Evolutionary conservation across 2,329 filamentous ascomycete genomes (phyloP), one percentile per base, ranked within the genome.

Genomic region (Cadophora luteo-olivacea): DNA sequence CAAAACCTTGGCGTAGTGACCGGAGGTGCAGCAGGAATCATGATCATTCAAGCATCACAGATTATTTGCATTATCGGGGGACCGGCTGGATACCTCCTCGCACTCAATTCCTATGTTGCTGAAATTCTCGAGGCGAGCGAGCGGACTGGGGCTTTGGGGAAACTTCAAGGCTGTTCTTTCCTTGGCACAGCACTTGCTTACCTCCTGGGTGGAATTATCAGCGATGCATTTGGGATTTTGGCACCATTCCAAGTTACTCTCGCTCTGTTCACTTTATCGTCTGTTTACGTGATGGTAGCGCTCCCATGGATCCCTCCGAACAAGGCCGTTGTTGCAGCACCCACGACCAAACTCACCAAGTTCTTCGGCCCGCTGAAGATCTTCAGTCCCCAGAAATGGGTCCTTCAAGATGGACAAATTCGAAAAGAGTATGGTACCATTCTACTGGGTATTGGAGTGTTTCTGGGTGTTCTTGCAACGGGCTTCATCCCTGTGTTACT

Each of bases 11-110:
- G 88, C 4, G 89, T 92, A 12, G 79, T 86, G 33, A 81, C 86
- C 0, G 90, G 90, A 1, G 86, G 86, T n/a, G 80, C 80, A 1
- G 71, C 80, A 0, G 91, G 91, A n/a, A 91, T 92, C 73, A 79
- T 87, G 16, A 89, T 92, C 33, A 86, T 92, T 36, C 91, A 93
- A 77, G 79, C 80, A 32, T 90, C 87, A 0, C 91, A 93, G 79
- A 79, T 89, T 19, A 89, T 92, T 65, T 91, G 89, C 0, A 81
- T 92, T 19, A 72, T 92, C 2, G 91, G 91, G 0, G 91, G 91
- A 0, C 90, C 90, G 0, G 86, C 86, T 0, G 91, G 91, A 0
- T 92, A 92, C 74, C 84, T 92, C 9, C 83, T 92, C 4, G 85
- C 90, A 0, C 81, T 92, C 25, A 92, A 92, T 72, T 89, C 89